Evolutionary conservation across 2,329 filamentous ascomycete genomes (phyloP), one percentile per base, ranked within the genome.

Genomic region (Colletotrichum liaoningense): DNA sequence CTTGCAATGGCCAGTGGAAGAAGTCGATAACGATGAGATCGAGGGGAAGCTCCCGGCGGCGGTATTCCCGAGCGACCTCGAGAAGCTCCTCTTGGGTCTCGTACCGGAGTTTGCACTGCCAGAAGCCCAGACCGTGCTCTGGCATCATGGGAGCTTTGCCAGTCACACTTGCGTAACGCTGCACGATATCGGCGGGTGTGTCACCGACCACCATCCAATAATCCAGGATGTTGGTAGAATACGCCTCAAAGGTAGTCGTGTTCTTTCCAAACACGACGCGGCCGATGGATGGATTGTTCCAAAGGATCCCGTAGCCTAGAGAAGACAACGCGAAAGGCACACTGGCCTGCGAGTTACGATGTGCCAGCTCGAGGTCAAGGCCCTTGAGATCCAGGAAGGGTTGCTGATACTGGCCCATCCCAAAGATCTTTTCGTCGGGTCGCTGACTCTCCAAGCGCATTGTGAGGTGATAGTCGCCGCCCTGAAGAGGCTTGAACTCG

Each of bases 351-450:
- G 88, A 91, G 77, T 92, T 92, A 8, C 89, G 86, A 54, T 92
- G 90, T 0, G 90, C 89, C 7, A 92, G 84, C 77, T 92, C 90
- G 1, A 92, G 79, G 73, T 91, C 89, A 0, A 83, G 78, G 0
- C 90, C 90, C 76, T 91, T 91, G 52, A 92, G 83, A 77, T 92
- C 85, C 22, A 92, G 81, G 62, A 83, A 84, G 0, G 88, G 87
- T 76, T 91, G 89, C 77, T 92, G 90, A 75, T 92, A 91, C 79
- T 92, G 90, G 0, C 90, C 90, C 89, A 91, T 91, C n/a, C 90
- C 90, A 76, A 85, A 92, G 12, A 92, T 87, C 77, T 87, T 88
- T 78, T 92, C 90, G 30, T 86, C 82, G 0, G 80, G 78, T 63
- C 86, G 77, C 74, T 89, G 77, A 3, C 86, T 87, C 77, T 92